Percentiles rank a stretch among this genome's conserved stretches.
These are phyloP conservation scores for Cyclocybe cylindracea DNA, from an alignment of 768 basidiomycete species.

Conservation along the genomic window DNA sequence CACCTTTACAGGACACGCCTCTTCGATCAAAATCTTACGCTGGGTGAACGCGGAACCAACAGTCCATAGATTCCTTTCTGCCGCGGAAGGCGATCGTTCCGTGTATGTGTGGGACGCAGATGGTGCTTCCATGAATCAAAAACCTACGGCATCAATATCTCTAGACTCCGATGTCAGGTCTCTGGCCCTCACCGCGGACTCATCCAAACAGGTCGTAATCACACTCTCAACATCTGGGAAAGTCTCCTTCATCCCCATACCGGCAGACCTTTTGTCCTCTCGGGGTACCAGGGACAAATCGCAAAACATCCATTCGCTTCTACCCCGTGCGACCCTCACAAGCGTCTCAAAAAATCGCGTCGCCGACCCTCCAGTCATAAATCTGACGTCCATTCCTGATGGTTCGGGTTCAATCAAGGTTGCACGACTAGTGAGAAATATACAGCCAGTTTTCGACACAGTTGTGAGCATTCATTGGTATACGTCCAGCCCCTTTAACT, in stretches of 20 bases:
- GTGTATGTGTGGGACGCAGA: conserved; percentile 62
- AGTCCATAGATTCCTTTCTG: conserved; percentile 55
- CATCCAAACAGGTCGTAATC: conserved; percentile 44
- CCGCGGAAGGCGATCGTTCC: conserved; percentile 63
- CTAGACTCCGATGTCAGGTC: conserved; percentile 64
- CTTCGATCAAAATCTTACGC: conserved; percentile 48
- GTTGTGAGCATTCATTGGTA: conserved; percentile 44
- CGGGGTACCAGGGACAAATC: conserved; percentile 39
- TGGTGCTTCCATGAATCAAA: conserved; percentile 43
- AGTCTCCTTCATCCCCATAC: conserved; percentile 57
- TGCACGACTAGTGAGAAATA: conserved; percentile 54
- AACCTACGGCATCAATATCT: conserved; percentile 58
- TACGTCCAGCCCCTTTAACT: conserved; percentile 1
- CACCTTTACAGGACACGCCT: conserved; percentile 67
- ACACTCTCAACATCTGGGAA: conserved; percentile 61
- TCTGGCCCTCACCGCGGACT: conserved; percentile 34
- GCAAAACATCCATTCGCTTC: conserved; percentile 49
- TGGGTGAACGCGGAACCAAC: conserved; percentile 42
- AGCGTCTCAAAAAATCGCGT: conserved; percentile 39
- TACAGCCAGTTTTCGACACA: conserved; percentile 58
- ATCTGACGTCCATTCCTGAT: conserved; percentile 44
- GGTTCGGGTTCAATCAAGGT: conserved; percentile 48
- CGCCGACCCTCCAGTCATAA: conserved; percentile 39
- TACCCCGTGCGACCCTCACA: conserved; percentile 51
- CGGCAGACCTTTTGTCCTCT: conserved; percentile 41